A percentile compares a stretch with the other conserved stretches of the same genome.
These are phyloP conservation scores for Trichoderma brevicompactum DNA, from an alignment of 2,329 filamentous ascomycete species.

Conservation along the genomic window DNA sequence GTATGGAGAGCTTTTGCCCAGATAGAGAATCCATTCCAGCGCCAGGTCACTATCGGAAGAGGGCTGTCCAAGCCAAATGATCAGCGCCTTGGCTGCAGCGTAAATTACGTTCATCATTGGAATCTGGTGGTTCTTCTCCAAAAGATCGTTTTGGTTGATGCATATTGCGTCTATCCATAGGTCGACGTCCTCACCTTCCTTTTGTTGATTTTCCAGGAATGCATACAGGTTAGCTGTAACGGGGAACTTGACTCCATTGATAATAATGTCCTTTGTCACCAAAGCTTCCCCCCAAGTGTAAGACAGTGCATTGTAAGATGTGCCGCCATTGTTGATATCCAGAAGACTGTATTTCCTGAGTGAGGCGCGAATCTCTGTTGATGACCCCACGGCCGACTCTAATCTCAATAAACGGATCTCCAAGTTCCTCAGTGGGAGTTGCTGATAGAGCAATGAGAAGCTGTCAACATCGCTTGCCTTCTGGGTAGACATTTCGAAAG, in stretches of 20 bases:
- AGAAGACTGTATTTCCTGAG: not conserved
- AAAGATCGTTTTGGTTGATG: not conserved
- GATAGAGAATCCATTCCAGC: not conserved
- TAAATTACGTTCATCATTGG: slow-evolving; percentile 21
- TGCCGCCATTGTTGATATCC: no score
- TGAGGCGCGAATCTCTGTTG: slow-evolving; percentile 8
- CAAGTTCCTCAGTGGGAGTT: not conserved
- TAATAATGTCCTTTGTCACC: not conserved
- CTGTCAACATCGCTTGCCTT: not conserved
- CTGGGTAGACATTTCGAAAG: not conserved
- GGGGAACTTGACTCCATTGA: slow-evolving; percentile 4
- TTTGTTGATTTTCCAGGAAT: slow-evolving; percentile 1
- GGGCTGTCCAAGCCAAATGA: slow-evolving; percentile 11
- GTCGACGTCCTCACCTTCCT: not conserved
- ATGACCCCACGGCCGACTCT: not conserved
- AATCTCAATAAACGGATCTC: slow-evolving; percentile 2
- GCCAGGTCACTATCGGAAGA: slow-evolving; percentile 14
- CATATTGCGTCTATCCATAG: slow-evolving; percentile 20
- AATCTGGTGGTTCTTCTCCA: slow-evolving; percentile 16
- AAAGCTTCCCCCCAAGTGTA: slow-evolving; percentile 7
- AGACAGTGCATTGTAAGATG: slow-evolving; percentile 5
- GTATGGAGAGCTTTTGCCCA: slow-evolving; percentile 1
- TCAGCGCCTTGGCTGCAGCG: not conserved
- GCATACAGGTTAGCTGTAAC: slow-evolving; percentile 8
- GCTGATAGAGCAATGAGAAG: not conserved